Evolutionary conservation across 306 rosid genomes (phyloP).

Genomic region (Cucumis cinereus): DNA sequence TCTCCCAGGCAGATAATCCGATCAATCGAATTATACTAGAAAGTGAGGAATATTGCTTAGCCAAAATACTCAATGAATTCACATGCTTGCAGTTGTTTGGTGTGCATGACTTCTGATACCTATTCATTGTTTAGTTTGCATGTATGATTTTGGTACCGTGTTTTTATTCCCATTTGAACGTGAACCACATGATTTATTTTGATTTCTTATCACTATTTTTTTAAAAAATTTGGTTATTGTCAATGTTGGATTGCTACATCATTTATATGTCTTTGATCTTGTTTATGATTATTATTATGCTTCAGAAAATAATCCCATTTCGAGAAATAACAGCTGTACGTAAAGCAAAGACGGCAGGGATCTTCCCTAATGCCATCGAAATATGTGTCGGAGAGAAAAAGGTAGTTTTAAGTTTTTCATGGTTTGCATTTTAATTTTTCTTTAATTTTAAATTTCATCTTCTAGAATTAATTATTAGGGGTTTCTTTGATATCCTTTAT

Average conservation of each 20-base stretch:
- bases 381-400: conserved; percentile 53
- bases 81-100: not conserved
- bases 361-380: conserved; percentile 95
- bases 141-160: not conserved
- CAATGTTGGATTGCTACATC: not conserved
- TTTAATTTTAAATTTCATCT: conserved; percentile 10
- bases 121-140: not conserved
- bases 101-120: not conserved
- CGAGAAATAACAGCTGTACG: conserved; percentile 61
- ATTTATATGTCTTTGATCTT: not conserved
- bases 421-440: not conserved
- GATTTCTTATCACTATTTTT: not conserved
- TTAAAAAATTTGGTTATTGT: not conserved
- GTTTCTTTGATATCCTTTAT: not conserved
- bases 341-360: conserved; percentile 95
- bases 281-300: conserved; percentile 4
- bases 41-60: not conserved
- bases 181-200: not conserved
- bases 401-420: conserved; percentile 28
- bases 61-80: not conserved
- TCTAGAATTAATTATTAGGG: not conserved
- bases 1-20: not conserved
- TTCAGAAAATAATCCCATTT: conserved; percentile 80
- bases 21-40: not conserved
- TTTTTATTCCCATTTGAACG: not conserved